Conservation (phyloP, 495 filamentous ascomycete species). For the Astrothelium subdiscretum region DNA sequence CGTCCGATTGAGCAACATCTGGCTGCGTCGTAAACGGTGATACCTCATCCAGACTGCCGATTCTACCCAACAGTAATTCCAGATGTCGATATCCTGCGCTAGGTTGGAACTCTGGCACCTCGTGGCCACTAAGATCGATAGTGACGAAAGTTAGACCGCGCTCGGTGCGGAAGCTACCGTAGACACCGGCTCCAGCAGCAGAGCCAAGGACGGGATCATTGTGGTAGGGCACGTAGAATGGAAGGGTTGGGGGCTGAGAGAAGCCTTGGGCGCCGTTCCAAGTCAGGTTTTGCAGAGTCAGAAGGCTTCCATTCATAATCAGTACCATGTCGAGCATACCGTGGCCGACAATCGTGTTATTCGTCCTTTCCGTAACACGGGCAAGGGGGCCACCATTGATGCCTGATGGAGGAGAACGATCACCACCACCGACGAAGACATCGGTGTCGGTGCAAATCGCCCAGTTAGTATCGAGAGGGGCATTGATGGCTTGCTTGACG, state of each 20-base stretch:
- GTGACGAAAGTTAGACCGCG: conserved; percentile 27
- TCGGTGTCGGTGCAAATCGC: conserved; percentile 5
- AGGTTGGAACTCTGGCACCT: conserved; percentile 28
- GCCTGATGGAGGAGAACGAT: conserved; percentile 20
- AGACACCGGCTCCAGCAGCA: conserved; percentile 22
- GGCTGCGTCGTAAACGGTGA: conserved; percentile 17
- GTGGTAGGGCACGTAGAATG: conserved; percentile 32
- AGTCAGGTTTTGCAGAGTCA: conserved; percentile 79
- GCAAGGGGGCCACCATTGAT: conserved; percentile 39
- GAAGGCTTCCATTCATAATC: conserved; percentile 53
- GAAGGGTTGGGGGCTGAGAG: conserved; percentile 18
- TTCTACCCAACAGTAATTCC: conserved; percentile 32
- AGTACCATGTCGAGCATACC: conserved; percentile 53
- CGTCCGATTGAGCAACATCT: not conserved
- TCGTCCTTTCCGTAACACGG: conserved; percentile 55
- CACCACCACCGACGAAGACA: conserved; percentile 18
- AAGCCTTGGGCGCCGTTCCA: conserved; percentile 67
- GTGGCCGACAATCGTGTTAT: conserved; percentile 59
- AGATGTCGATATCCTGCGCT: conserved; percentile 46
- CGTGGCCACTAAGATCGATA: conserved; percentile 23
- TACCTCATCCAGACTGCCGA: conserved; percentile 20
- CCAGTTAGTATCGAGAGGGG: conserved; percentile 34
- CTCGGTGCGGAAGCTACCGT: conserved; percentile 27
- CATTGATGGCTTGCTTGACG: conserved; percentile 62
- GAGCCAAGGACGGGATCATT: conserved; percentile 13